Evolutionary conservation across 768 basidiomycete species (phyloP), one percentile per base, ranked within the genome.

Genomic region (Imleria badia): DNA sequence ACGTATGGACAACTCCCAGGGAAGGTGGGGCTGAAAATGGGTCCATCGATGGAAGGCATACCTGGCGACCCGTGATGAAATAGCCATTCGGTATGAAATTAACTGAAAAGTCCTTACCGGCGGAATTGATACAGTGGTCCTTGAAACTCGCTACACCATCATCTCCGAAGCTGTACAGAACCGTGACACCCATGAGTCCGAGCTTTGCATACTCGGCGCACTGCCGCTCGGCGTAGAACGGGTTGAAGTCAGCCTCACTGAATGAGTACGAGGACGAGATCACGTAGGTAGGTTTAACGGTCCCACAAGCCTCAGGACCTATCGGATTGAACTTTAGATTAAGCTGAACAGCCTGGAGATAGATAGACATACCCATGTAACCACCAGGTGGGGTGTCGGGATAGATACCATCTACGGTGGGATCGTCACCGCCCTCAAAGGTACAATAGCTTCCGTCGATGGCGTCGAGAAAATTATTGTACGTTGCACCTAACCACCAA

Each of bases 21-120:
- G 73, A 76, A 81, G 3, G 62, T 60, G 5, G 83, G 83, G 51
- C 80, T 80, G 75, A 85, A 84, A 15, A 54, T 50, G 29, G 4
- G 2, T 44, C 26, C 83, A 53, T 75, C 72, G 36, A 77, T 73
- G 2, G 77, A 38, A 20, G 31, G 60, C 17, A 48, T 45, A 20
- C 59, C 60, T 65, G 20, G 13, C 9, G 20, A 5, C 10, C 14
- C 11, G 15, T 31, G 23, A 46, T 50, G 8, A 45, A 22, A 47
- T 41, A 10, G 8, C 13, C 13, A 1, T 35, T 30, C 9, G 11
- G 13, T 17, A 31, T 38, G 45, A 42, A 9, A 30, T 45, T 23
- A 33, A 40, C 12, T 8, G 14, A 31, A 54, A n/a, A 26, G 6
- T 6, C 14, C 34, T 58, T 40, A 65, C 69, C 65, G 47, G 54